Percentiles rank a stretch among this genome's conserved stretches.
Evolutionary conservation across 176 grass and related monocot species (phyloP).

Genomic region (Melocanna baccifera): DNA sequence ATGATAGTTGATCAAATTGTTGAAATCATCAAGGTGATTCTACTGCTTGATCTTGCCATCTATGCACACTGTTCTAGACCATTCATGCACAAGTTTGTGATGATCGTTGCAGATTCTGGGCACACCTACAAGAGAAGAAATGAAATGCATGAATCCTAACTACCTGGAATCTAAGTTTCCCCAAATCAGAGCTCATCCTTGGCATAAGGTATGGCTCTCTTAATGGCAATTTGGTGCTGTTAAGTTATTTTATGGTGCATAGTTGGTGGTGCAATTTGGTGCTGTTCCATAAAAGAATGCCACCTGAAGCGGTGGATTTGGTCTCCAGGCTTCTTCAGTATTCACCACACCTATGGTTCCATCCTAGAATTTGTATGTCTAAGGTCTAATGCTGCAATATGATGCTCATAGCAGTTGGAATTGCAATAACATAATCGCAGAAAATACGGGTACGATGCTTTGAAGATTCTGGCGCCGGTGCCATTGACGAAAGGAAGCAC

Average conservation of each 20-base stretch:
- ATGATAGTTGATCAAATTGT: conserved; percentile 83
- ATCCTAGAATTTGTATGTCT: neutral
- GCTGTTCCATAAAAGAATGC: conserved; percentile 54
- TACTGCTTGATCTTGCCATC: neutral
- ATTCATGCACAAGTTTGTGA: neutral
- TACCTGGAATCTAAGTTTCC: conserved; percentile 66
- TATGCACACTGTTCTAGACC: conserved; percentile 1
- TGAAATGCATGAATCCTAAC: conserved; percentile 75
- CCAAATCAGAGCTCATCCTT: conserved; percentile 74
- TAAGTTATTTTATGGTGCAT: neutral
- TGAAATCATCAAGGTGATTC: conserved; percentile 77
- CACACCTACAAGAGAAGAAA: conserved; percentile 69
- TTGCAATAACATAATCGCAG: neutral
- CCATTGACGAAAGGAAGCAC: neutral
- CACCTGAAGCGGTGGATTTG: conserved; percentile 64
- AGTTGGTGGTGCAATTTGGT: neutral
- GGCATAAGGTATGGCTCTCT: conserved; percentile 51
- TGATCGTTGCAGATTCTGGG: conserved; percentile 50
- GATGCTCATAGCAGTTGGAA: conserved; percentile 45
- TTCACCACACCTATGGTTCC: conserved; percentile 56
- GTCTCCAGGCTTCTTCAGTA: conserved; percentile 83
- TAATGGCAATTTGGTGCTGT: neutral
- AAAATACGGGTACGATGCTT: neutral
- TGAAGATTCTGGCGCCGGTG: neutral
- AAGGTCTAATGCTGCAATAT: neutral